Evolutionary conservation across 2,329 filamentous ascomycete genomes (phyloP).

Genomic region (Hypoxylon sp.): DNA sequence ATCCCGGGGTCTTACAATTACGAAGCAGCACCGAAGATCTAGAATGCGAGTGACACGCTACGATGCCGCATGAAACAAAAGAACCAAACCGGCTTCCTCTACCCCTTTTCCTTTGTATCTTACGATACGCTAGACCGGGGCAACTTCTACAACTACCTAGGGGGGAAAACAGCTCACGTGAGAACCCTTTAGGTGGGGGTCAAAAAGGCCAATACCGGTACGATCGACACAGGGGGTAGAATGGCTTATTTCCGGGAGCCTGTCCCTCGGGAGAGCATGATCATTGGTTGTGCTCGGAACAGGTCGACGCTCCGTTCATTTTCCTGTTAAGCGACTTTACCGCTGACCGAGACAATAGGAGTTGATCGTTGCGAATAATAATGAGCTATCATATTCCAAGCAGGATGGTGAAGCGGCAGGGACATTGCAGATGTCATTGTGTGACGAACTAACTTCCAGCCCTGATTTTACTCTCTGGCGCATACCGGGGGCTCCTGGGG

Average conservation of each 20-base stretch:
- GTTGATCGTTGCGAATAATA: neutral
- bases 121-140: slow-evolving; percentile 17
- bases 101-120: slow-evolving; percentile 8
- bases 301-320: no score
- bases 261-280: slow-evolving; percentile 22
- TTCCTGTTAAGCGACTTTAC: no score
- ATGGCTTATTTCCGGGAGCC: slow-evolving; percentile 29
- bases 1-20: neutral
- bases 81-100: slow-evolving; percentile 1
- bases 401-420: no score
- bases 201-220: slow-evolving; percentile 27
- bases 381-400: no score
- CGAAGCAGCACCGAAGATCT: slow-evolving; percentile 2
- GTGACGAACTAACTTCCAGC: slow-evolving; percentile 7
- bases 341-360: no score
- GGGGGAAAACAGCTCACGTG: slow-evolving; percentile 29
- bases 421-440: no score
- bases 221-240: slow-evolving; percentile 35
- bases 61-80: neutral
- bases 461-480: slow-evolving; percentile 7
- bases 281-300: slow-evolving; percentile 23
- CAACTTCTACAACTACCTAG: slow-evolving; percentile 15
- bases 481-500: slow-evolving; percentile 10
- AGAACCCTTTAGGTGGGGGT: slow-evolving; percentile 32
- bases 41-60: neutral